phyloP scores from a whole-genome alignment of 1,139 yeast species.

The Suhomyces chickasaworum region DNA sequence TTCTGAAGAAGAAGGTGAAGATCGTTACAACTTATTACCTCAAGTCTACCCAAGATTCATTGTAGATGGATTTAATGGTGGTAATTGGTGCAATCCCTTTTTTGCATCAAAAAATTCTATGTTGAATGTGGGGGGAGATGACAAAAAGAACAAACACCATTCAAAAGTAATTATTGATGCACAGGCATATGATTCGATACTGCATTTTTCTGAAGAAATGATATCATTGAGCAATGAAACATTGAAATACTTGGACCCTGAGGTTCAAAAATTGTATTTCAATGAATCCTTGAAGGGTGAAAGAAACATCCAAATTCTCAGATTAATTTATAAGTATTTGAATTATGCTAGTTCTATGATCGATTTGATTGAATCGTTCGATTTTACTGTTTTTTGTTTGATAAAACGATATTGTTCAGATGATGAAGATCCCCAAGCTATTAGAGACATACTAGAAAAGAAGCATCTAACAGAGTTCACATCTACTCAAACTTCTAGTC shows the following conservation, averaged over 20 bases:
- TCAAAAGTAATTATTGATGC: conserved; percentile 54
- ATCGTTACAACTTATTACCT: conserved; percentile 50
- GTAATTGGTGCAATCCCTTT: conserved; percentile 73
- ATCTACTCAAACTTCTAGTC: conserved; percentile 16
- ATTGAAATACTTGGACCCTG: conserved; percentile 40
- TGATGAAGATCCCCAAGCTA: conserved; percentile 19
- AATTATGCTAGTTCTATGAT: conserved; percentile 52
- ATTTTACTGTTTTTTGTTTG: conserved; percentile 57
- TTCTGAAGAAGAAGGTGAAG: conserved; percentile 38
- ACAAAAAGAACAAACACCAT: conserved; percentile 44
- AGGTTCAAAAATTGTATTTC: conserved; percentile 34
- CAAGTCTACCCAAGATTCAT: conserved; percentile 70
- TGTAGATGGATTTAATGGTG: conserved; percentile 66
- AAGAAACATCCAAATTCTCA: conserved; percentile 54
- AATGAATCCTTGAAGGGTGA: conserved; percentile 42
- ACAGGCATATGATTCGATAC: conserved; percentile 45
- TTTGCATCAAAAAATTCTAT: conserved; percentile 44
- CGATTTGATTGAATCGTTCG: conserved; percentile 60
- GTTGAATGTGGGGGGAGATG: conserved; percentile 50
- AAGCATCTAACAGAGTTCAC: conserved; percentile 7
- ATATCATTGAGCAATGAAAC: conserved; percentile 42
- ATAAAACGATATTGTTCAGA: conserved; percentile 32
- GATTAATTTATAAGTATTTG: conserved; percentile 55
- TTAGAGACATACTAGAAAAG: conserved; percentile 14
- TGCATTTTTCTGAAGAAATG: conserved; percentile 41